A percentile compares a stretch with the other conserved stretches of the same genome.
Evolutionary conservation across 805 yeast species (phyloP).

Genomic region (Sugiyamaella smithiae): DNA sequence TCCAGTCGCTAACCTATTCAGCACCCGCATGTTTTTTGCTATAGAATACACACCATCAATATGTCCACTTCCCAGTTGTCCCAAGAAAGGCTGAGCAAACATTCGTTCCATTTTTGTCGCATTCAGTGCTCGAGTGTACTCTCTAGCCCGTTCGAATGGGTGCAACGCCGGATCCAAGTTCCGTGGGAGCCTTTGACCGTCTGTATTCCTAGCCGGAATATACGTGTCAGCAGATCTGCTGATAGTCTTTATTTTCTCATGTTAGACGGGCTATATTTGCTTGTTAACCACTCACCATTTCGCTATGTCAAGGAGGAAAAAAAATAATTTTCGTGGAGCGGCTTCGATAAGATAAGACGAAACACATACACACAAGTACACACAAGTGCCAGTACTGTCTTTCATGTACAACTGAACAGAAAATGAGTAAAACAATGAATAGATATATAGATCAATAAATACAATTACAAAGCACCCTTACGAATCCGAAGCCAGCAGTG

Average conservation of each 20-base stretch:
- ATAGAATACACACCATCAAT: conserved; percentile 89
- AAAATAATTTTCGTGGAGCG: neutral
- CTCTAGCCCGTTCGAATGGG: conserved; percentile 96
- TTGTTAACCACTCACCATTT: conserved; percentile 19
- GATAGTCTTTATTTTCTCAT: conserved; percentile 78
- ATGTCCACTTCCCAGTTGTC: conserved; percentile 93
- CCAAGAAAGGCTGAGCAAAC: conserved; percentile 97
- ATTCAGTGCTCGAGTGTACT: conserved; percentile 88
- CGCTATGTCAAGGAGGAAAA: neutral
- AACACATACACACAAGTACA: neutral
- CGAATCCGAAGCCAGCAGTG: too few species aligned
- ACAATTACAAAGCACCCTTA: neutral
- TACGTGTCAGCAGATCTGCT: conserved; percentile 88
- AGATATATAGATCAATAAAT: neutral
- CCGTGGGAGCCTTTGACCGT: conserved; percentile 81
- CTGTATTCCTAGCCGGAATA: conserved; percentile 88
- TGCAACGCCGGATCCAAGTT: conserved; percentile 92
- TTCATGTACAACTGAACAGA: too few species aligned
- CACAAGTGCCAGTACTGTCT: too few species aligned
- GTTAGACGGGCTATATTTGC: neutral
- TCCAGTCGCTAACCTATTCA: conserved; percentile 82
- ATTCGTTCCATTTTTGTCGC: conserved; percentile 94
- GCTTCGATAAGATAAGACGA: neutral
- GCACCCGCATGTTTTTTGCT: conserved; percentile 68
- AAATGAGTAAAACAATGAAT: neutral